phyloP scores from a whole-genome alignment of 257 asterid genomes.

The Nicotiana benthamiana region DNA sequence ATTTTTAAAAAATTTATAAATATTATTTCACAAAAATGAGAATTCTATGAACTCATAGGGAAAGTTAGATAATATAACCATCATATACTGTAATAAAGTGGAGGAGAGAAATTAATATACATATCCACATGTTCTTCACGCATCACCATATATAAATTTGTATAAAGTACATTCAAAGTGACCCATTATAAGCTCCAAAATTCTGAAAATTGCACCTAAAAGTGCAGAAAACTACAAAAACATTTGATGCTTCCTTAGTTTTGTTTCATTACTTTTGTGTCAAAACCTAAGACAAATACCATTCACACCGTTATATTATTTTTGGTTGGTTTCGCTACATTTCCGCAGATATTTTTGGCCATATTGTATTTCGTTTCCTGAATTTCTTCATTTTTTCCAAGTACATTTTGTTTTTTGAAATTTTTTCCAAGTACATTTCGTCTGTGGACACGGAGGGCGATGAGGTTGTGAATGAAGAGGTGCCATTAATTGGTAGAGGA shows the following conservation, averaged over 20 bases:
- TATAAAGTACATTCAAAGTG: not conserved
- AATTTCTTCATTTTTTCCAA: not conserved
- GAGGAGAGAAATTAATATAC: not conserved
- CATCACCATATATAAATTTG: not conserved
- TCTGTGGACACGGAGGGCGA: slow-evolving; percentile 31
- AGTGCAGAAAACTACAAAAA: not conserved
- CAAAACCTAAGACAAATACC: not conserved
- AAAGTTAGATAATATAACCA: too few species aligned
- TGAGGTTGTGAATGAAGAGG: slow-evolving; percentile 51
- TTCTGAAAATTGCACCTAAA: not conserved
- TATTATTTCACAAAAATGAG: too few species aligned
- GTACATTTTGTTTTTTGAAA: not conserved
- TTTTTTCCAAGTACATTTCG: slow-evolving; percentile 26
- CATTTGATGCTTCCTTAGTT: not conserved
- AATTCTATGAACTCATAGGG: too few species aligned
- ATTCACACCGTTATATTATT: not conserved
- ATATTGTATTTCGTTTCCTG: not conserved
- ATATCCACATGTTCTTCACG: not conserved
- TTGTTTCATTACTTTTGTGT: not conserved
- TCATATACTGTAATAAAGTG: too few species aligned
- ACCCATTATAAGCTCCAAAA: not conserved
- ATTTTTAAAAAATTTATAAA: too few species aligned
- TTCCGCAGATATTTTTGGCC: not conserved
- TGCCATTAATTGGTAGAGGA: slow-evolving; percentile 57
- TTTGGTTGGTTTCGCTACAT: not conserved